Conservation (phyloP, 192 early-diverging fungal species). For the Backusella westeae region DNA sequence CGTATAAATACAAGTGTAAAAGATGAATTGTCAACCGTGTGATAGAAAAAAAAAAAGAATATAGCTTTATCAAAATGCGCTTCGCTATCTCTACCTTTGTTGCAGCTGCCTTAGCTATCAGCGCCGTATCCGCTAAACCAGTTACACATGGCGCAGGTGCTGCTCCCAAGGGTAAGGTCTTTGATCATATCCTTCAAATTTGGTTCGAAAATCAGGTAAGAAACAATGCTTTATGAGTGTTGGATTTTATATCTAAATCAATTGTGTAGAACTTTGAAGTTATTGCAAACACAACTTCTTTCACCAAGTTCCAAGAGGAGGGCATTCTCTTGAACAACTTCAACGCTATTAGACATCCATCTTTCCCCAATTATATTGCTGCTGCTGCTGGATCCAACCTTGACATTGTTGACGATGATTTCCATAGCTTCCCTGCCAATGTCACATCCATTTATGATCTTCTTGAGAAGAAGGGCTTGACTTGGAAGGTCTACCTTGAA, state of each 20-base stretch:
- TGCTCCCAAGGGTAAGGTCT: slow-evolving; percentile 23
- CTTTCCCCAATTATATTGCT: slow-evolving; percentile 74
- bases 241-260: background rate
- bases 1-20: background rate
- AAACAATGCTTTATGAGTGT: background rate
- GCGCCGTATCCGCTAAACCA: slow-evolving; percentile 1
- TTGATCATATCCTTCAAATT: slow-evolving; percentile 27
- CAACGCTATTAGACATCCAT: slow-evolving; percentile 51
- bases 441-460: slow-evolving; percentile 32
- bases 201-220: slow-evolving; percentile 28
- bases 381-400: slow-evolving; percentile 46
- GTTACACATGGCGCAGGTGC: background rate
- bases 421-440: slow-evolving; percentile 39
- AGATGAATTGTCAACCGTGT: background rate
- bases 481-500: slow-evolving; percentile 33
- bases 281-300: background rate
- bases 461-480: slow-evolving; percentile 28
- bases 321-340: slow-evolving; percentile 11
- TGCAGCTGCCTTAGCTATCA: background rate
- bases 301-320: background rate
- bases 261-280: slow-evolving; percentile 3
- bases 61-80: background rate
- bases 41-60: background rate
- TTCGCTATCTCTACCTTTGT: slow-evolving; percentile 14
- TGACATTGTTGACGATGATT: slow-evolving; percentile 43